Conservation (phyloP, 2,329 filamentous ascomycete species). For the Talaromyces rugulosus region DNA sequence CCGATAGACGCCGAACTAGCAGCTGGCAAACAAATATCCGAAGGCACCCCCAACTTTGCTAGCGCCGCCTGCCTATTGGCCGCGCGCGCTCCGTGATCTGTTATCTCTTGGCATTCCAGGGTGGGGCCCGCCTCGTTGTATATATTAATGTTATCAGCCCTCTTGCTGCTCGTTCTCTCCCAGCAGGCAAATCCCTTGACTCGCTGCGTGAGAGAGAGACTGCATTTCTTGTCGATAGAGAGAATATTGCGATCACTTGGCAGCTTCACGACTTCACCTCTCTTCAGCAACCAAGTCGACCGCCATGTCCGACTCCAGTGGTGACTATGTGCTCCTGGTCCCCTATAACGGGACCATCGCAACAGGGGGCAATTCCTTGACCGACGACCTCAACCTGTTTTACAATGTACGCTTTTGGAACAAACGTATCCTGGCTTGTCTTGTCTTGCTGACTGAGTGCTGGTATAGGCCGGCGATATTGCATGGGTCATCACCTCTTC, state of each 20-base stretch:
- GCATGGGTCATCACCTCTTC: slow-evolving; percentile 74
- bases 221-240: not conserved
- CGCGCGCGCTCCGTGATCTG: not conserved
- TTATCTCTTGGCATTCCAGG: slow-evolving; percentile 12
- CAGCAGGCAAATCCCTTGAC: not conserved
- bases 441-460: slow-evolving; percentile 14
- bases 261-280: not conserved
- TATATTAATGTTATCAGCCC: not conserved
- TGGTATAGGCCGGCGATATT: slow-evolving; percentile 67
- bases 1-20: not conserved
- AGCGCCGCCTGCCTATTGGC: not conserved
- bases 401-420: slow-evolving; percentile 52
- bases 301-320: slow-evolving; percentile 25
- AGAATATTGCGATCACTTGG: too few relatives aligned
- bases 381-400: slow-evolving; percentile 74
- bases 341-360: slow-evolving; percentile 59
- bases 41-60: not conserved
- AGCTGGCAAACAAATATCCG: not conserved
- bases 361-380: slow-evolving; percentile 63
- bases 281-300: not conserved
- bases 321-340: slow-evolving; percentile 31
- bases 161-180: not conserved
- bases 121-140: not conserved
- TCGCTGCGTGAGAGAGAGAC: not conserved
- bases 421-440: not conserved